A percentile compares a stretch with the other conserved stretches of the same genome.
These are phyloP conservation scores for Hyparrhenia diplandra DNA, from an alignment of 176 grass and related monocot species.

Conservation along the genomic window DNA sequence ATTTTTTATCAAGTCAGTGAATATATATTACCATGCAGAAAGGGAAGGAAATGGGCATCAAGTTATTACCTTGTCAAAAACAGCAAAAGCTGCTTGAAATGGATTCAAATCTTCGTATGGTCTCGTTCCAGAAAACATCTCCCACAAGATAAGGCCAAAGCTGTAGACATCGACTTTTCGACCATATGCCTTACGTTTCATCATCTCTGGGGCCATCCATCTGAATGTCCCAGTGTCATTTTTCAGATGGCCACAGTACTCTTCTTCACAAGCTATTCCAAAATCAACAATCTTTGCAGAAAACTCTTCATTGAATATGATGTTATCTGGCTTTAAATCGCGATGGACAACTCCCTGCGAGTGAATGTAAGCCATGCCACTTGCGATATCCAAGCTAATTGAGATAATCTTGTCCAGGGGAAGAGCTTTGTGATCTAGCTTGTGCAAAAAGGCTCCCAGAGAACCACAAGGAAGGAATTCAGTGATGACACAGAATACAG, in stretches of 20 bases:
- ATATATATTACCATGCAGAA: not conserved
- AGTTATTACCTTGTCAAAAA: constrained; percentile 84
- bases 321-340: constrained; percentile 95
- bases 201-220: constrained; percentile 99
- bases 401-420: constrained; percentile 55
- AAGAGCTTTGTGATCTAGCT: constrained; percentile 67
- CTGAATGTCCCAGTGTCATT: constrained; percentile 87
- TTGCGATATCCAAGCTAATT: constrained; percentile 71
- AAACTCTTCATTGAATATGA: constrained; percentile 60
- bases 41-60: not conserved
- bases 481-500: constrained; percentile 78
- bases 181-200: constrained; percentile 63
- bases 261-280: constrained; percentile 85
- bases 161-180: constrained; percentile 96
- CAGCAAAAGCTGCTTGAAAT: constrained; percentile 87
- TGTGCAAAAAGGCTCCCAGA: constrained; percentile 80
- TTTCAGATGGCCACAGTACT: constrained; percentile 45
- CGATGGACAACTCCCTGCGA: constrained; percentile 83
- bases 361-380: constrained; percentile 84
- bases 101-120: constrained; percentile 86
- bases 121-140: constrained; percentile 72
- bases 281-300: constrained; percentile 91
- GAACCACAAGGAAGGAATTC: constrained; percentile 81
- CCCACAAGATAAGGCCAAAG: constrained; percentile 93
- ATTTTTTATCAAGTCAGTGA: not conserved